These are phyloP conservation scores for Petunia axillaris DNA, from an alignment of 257 asterid genomes.

Conservation along the genomic window DNA sequence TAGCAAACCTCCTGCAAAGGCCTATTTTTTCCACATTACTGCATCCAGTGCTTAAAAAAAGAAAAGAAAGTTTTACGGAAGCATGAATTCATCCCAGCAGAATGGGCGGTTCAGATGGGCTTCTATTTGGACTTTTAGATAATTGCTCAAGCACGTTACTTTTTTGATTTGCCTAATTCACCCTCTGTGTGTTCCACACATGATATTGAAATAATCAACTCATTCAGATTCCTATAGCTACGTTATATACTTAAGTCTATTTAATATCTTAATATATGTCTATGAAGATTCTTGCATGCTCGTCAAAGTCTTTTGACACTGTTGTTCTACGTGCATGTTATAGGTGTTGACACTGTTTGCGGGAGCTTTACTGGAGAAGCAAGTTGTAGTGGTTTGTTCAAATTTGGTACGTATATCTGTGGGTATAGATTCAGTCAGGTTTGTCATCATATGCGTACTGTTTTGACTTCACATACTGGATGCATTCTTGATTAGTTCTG, in stretches of 20 bases:
- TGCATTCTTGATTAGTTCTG: slow-evolving; percentile 14
- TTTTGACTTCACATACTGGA: slow-evolving; percentile 13
- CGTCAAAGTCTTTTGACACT: slow-evolving; percentile 3
- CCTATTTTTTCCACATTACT: background rate
- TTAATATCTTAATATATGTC: background rate
- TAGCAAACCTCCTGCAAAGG: background rate
- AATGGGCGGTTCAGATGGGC: background rate
- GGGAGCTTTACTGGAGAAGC: slow-evolving; percentile 94
- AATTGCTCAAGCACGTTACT: background rate
- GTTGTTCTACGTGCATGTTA: slow-evolving; percentile 34
- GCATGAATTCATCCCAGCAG: background rate
- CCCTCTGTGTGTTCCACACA: background rate
- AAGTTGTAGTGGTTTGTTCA: slow-evolving; percentile 76
- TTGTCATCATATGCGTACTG: slow-evolving; percentile 25
- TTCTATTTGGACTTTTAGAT: background rate
- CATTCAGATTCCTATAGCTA: background rate
- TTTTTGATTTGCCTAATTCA: slow-evolving; percentile 6
- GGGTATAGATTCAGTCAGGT: background rate
- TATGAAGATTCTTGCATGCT: slow-evolving; percentile 21
- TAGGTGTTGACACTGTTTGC: slow-evolving; percentile 88
- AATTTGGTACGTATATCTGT: slow-evolving; percentile 66
- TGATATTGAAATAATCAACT: background rate
- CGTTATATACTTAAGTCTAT: background rate
- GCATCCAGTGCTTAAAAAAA: background rate
- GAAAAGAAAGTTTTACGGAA: background rate